Evolutionary conservation across 768 basidiomycete species (phyloP), one percentile per base, ranked within the genome.

Genomic region (Ramaria rubella): DNA sequence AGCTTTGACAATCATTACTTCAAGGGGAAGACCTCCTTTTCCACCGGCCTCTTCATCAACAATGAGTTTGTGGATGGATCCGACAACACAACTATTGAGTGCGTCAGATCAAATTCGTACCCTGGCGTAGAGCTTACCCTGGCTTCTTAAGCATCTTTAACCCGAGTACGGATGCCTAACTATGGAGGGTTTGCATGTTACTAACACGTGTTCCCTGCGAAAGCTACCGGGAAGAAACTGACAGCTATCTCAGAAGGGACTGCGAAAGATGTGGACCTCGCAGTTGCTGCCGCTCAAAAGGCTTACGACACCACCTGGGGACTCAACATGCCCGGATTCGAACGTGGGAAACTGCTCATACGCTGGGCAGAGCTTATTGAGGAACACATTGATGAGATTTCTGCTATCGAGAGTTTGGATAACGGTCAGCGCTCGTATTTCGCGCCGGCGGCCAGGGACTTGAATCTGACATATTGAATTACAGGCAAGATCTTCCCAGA

Each of bases 321-420:
- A 31, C 69, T 83, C 58, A 81, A 84, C 57, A 65, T 69, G 19
- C 69, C 82, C 5, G 86, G 83, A 17, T 14, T 64, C 5, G 61
- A 73, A 55, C 81, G 88, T 23, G 76, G 80, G 38, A 69, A 71
- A 55, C 72, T 87, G 21, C 69, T 94, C 30, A 68, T 68, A 63
- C 84, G 83, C 62, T 76, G 94, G 46, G 84, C 83, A 1, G 72
- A 78, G 30, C 68, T 86, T 54, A 76, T 94, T 64, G 83, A 87
- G 63, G 59, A 71, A 40, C 67, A 90, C 69, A 64, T 66, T 1
- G 83, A 87, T 29, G 79, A 81, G 54, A 73, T 92, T 53, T 81
- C 86, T 1, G 87, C 87, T 0, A 67, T 93, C 38, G 90, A 93
- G 70, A 72, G 83, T 14, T 70, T 88, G 59, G 81, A 92, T 66